Evolutionary conservation across 805 yeast species (phyloP).

Genomic region (Kazachstania taianensis): DNA sequence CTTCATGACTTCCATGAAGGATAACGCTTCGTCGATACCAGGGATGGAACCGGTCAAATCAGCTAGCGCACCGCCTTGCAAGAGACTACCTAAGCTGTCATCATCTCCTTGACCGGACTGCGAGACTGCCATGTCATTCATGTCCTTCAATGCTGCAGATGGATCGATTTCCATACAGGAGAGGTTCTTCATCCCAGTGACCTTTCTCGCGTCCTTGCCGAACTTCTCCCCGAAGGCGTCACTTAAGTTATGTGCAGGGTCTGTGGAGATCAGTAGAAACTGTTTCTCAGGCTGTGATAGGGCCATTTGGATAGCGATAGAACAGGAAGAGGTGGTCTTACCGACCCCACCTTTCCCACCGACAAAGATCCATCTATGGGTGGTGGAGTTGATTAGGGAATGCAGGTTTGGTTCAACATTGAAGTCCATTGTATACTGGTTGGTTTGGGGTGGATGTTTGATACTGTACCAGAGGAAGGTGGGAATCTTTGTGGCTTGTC

Average conservation of each 20-base stretch:
- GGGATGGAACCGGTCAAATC: slow-evolving; percentile 94
- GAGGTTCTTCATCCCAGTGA: slow-evolving; percentile 77
- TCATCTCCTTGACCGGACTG: slow-evolving; percentile 31
- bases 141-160: slow-evolving; percentile 82
- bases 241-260: slow-evolving; percentile 95
- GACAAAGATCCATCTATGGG: slow-evolving; percentile 91
- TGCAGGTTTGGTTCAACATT: slow-evolving; percentile 64
- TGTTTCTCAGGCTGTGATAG: slow-evolving; percentile 66
- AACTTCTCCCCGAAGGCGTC: slow-evolving; percentile 98
- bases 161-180: slow-evolving; percentile 99
- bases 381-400: slow-evolving; percentile 53
- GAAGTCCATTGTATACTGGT: slow-evolving; percentile 34
- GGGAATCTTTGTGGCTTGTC: not conserved
- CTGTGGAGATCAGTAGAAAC: slow-evolving; percentile 86
- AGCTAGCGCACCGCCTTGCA: slow-evolving; percentile 37
- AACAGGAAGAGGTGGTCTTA: slow-evolving; percentile 93
- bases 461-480: not conserved
- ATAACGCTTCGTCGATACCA: slow-evolving; percentile 96
- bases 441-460: not conserved
- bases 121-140: slow-evolving; percentile 43
- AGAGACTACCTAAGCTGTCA: slow-evolving; percentile 25
- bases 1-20: slow-evolving; percentile 95
- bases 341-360: slow-evolving; percentile 99
- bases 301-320: slow-evolving; percentile 90
- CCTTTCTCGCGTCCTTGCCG: slow-evolving; percentile 91